Conservation (phyloP, 2,329 filamentous ascomycete genomes). For the Calonectria leucothoes region DNA sequence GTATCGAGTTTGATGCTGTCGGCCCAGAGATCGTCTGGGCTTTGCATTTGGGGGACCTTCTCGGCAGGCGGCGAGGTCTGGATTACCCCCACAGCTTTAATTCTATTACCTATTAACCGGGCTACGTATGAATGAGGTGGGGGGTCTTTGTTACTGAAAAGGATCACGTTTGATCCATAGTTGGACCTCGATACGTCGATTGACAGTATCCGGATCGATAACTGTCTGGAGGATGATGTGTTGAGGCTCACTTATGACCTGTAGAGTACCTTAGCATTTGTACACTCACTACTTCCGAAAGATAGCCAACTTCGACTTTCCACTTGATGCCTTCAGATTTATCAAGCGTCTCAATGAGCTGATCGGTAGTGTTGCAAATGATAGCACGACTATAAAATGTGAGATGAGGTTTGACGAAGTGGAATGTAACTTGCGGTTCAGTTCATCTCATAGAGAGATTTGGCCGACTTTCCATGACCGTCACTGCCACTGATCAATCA, state of each 20-base stretch:
- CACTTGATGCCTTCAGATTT: background rate
- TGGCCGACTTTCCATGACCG: background rate
- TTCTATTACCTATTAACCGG: background rate
- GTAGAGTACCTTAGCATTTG: background rate
- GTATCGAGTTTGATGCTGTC: background rate
- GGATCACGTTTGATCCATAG: background rate
- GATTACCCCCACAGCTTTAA: background rate
- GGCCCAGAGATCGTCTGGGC: background rate
- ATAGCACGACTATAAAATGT: background rate
- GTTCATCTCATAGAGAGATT: background rate
- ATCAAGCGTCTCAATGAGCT: background rate
- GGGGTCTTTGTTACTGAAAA: background rate
- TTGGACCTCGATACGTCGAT: background rate
- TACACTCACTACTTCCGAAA: no score
- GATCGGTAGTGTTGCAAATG: background rate
- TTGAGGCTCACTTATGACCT: background rate
- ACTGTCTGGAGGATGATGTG: background rate
- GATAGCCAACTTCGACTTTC: background rate
- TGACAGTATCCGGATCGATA: background rate
- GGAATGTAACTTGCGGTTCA: background rate
- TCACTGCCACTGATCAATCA: background rate
- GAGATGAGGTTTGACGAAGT: background rate
- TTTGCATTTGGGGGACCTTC: background rate
- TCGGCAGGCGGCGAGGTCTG: background rate
- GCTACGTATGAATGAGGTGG: no score